Percentiles rank a stretch among this genome's conserved stretches.
These are phyloP conservation scores for Thielaviopsis euricoi DNA, from an alignment of 2,329 filamentous ascomycete species.

Conservation along the genomic window DNA sequence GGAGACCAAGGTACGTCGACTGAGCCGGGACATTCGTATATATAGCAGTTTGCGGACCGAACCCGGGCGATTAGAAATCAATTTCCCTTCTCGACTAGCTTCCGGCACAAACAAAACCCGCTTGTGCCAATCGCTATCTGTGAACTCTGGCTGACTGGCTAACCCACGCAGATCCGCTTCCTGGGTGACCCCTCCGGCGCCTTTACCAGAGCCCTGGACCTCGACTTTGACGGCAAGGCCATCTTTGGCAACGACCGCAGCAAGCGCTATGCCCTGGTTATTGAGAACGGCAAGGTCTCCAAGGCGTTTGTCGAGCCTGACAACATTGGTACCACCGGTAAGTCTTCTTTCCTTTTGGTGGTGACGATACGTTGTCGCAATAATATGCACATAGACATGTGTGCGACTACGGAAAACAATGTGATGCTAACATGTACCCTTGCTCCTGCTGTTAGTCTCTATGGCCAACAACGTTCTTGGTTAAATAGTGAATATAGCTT, in stretches of 20 bases:
- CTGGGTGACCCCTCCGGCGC: slow-evolving; percentile 63
- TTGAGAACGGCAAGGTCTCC: slow-evolving; percentile 75
- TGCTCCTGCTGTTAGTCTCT: slow-evolving; percentile 23
- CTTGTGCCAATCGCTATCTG: neutral
- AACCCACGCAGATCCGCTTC: slow-evolving; percentile 57
- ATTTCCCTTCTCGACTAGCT: too few relatives aligned
- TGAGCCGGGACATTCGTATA: too few relatives aligned
- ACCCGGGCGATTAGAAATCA: too few relatives aligned
- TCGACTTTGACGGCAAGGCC: slow-evolving; percentile 61
- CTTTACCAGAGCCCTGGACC: slow-evolving; percentile 71
- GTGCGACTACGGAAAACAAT: neutral
- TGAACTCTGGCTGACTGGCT: neutral
- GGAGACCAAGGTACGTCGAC: slow-evolving; percentile 52
- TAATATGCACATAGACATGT: neutral
- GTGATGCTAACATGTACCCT: slow-evolving; percentile 1
- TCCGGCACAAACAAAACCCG: neutral
- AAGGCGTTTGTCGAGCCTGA: slow-evolving; percentile 73
- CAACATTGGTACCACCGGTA: slow-evolving; percentile 67
- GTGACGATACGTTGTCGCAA: neutral
- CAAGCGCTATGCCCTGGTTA: slow-evolving; percentile 74
- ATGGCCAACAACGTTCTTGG: slow-evolving; percentile 34
- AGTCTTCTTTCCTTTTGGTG: slow-evolving; percentile 15
- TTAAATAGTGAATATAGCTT: slow-evolving; percentile 9
- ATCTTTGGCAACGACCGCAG: slow-evolving; percentile 71
- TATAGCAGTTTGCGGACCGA: too few relatives aligned